These are phyloP conservation scores for Pyricularia grisea DNA, from an alignment of 2,329 filamentous ascomycete species.

Conservation along the genomic window DNA sequence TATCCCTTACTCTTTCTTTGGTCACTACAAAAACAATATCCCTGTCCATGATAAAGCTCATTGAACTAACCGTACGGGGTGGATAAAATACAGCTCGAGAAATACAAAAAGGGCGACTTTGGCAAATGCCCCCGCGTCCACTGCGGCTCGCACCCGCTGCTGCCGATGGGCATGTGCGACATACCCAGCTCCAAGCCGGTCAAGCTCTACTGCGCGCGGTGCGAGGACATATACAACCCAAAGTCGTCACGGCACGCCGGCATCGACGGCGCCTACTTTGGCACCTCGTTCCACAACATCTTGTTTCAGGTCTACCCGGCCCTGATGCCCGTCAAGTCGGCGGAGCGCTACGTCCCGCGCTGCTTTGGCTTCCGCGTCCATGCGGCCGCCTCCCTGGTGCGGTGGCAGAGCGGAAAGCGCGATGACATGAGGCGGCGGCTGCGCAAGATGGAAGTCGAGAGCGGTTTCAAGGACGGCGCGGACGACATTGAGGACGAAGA, in stretches of 20 bases:
- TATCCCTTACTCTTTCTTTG: not conserved
- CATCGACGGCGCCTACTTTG: conserved; percentile 97
- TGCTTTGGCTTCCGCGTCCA: conserved; percentile 97
- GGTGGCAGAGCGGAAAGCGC: conserved; percentile 80
- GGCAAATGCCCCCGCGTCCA: conserved; percentile 96
- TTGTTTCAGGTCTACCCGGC: conserved; percentile 96
- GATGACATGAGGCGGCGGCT: conserved; percentile 77
- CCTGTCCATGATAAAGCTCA: too few species aligned
- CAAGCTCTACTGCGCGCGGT: conserved; percentile 94
- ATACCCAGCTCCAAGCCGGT: conserved; percentile 80
- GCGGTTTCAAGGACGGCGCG: conserved; percentile 66
- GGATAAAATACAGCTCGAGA: conserved; percentile 62
- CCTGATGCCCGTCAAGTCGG: conserved; percentile 76
- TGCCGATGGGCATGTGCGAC: conserved; percentile 92
- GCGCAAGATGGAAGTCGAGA: conserved; percentile 61
- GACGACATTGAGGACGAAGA: conserved; percentile 54
- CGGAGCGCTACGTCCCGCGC: conserved; percentile 74
- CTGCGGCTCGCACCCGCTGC: conserved; percentile 84
- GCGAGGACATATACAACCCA: conserved; percentile 97
- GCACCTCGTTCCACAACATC: conserved; percentile 97
- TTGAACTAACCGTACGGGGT: not conserved
- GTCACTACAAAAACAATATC: too few species aligned
- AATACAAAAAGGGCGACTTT: conserved; percentile 97
- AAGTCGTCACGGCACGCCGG: conserved; percentile 92
- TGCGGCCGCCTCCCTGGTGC: conserved; percentile 72